A percentile compares a stretch with the other conserved stretches of the same genome.
Evolutionary conservation across 1,284 basidiomycete species (phyloP).

Genomic region (Ustilago hordei): DNA sequence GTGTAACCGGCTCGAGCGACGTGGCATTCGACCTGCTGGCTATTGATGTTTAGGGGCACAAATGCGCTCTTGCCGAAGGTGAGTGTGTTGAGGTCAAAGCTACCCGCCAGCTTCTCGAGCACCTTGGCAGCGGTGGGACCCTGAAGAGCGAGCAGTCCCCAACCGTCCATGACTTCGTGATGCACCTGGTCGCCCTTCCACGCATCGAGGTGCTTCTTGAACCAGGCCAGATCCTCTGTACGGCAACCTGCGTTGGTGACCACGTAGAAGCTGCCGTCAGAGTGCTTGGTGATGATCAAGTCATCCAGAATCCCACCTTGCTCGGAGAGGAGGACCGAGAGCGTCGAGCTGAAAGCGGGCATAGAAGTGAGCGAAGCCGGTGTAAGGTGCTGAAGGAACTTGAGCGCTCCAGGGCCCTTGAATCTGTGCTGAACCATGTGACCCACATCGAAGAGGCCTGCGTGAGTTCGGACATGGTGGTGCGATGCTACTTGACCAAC

Average conservation of each 20-base stretch:
- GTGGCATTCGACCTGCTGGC: conserved; percentile 74
- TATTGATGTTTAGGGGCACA: conserved; percentile 73
- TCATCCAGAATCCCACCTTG: conserved; percentile 96
- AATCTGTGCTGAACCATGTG: conserved; percentile 81
- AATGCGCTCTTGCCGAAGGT: conserved; percentile 66
- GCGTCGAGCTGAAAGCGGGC: conserved; percentile 79
- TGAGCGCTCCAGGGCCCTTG: conserved; percentile 70
- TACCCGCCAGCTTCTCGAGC: conserved; percentile 75
- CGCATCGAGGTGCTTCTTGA: conserved; percentile 75
- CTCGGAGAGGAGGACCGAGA: conserved; percentile 87
- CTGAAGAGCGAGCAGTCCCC: conserved; percentile 91
- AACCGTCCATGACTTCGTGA: conserved; percentile 83
- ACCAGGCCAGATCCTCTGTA: conserved; percentile 83
- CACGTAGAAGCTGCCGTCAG: conserved; percentile 80
- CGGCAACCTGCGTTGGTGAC: conserved; percentile 95
- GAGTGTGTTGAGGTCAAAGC: conserved; percentile 74
- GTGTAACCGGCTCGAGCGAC: conserved; percentile 98
- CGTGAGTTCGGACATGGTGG: conserved; percentile 84
- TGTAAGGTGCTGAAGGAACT: conserved; percentile 84
- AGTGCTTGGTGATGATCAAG: conserved; percentile 72
- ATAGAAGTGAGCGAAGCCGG: conserved; percentile 75
- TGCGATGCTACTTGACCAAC: conserved; percentile 82
- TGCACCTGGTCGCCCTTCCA: conserved; percentile 75
- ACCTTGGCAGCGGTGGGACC: conserved; percentile 86
- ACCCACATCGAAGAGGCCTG: conserved; percentile 94